These are phyloP conservation scores for Curvularia spicifera DNA, from an alignment of 2,329 filamentous ascomycete species.

Conservation along the genomic window DNA sequence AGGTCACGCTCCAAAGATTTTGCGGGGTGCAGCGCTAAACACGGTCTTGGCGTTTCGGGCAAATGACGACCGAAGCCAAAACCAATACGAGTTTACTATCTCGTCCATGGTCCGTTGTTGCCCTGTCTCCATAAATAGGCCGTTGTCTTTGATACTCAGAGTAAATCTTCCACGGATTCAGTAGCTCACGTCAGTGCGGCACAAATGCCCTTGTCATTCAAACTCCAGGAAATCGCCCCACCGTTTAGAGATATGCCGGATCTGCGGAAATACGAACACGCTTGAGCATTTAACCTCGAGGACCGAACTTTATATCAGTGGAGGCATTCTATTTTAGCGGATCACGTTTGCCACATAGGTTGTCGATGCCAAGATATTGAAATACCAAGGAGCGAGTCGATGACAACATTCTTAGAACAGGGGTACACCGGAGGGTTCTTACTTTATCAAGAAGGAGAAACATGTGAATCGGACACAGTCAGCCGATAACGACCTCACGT, in stretches of 20 bases:
- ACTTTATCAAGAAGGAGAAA: neutral
- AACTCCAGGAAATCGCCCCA: neutral
- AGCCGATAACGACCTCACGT: neutral
- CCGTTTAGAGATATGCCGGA: neutral
- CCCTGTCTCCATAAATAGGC: neutral
- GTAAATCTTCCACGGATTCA: too few relatives aligned
- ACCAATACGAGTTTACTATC: neutral
- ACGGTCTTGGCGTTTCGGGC: slow-evolving; percentile 5
- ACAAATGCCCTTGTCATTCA: neutral
- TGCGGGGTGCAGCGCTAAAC: slow-evolving; percentile 10
- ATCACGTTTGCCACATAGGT: neutral
- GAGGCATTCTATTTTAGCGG: neutral
- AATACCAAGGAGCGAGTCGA: neutral
- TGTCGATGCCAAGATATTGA: neutral
- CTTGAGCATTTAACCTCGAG: neutral
- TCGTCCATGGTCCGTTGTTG: too few relatives aligned
- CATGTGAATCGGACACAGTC: neutral
- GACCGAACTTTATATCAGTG: neutral
- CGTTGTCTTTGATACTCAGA: too few relatives aligned
- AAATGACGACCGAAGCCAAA: neutral
- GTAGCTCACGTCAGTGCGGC: too few relatives aligned
- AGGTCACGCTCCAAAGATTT: slow-evolving; percentile 3
- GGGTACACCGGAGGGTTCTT: neutral
- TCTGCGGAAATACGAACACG: too few relatives aligned
- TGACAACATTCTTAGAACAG: neutral